Base-by-base conservation (phyloP, 164 flowering plant species). In the Pachysandra terminalis region DNA sequence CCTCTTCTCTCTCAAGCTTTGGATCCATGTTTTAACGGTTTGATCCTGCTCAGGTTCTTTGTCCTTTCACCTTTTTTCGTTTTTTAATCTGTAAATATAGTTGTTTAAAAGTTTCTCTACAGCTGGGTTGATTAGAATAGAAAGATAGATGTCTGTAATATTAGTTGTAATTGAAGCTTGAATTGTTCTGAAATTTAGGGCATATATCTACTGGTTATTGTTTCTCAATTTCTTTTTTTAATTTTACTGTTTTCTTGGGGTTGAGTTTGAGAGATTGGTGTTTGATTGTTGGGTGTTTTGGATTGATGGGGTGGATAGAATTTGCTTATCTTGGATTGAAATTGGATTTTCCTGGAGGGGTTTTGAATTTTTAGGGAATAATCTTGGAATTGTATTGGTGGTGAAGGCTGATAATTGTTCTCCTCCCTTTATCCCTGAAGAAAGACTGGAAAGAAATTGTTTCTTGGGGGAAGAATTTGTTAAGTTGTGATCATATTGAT, bases 301-400 rank as follows among this genome's bases (percentile, higher is more conserved):
- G 67, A 26, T 59, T 68, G 23, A 23, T 49, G 14, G 62, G 65
- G 35, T 26, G 54, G 49, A 40, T 72, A 71, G 76, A 70, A 56
- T 73, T 40, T 70, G 72, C 58, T 35, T 56, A 40, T 70, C 58
- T 75, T 64, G 58, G 69, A 63, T 61, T 68, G 48, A n/a, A 24
- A 48, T 61, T 60, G 71, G 55, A 52, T 70, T 59, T 59, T 73
- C 32, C 14, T 56, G 67, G 68, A 57, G 64, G 71, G 35, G 56
- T 64, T 45, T 56, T 68, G 69, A 56, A n/a, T 62, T 59, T 22
- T 56, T 45, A 55, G 28, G 27, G 27, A 17, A 5, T 35, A 49
- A 66, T 59, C 12, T 61, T 49, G 68, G 57, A 40, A 32, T 35
- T 65, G 59, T 69, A 19, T 15, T 53, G 54, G 71, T n/a, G 19